Evolutionary conservation across 768 basidiomycete species (phyloP).

Genomic region (Xanthoconium stramineum): DNA sequence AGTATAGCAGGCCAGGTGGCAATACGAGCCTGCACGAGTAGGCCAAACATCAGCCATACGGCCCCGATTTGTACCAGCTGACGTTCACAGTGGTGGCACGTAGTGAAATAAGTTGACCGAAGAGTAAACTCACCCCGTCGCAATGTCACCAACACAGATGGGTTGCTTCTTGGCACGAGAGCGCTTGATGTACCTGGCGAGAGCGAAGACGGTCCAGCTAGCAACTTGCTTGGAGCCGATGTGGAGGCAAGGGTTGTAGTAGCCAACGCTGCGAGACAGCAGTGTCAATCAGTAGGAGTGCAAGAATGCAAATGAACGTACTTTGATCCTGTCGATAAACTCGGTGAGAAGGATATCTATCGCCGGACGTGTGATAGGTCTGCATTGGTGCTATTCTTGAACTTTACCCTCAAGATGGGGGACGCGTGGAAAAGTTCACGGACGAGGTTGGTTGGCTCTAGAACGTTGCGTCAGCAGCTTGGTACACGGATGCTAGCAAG

Average conservation of each 20-base stretch:
- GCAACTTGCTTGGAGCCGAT: constrained; percentile 30
- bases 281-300: not conserved
- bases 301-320: constrained; percentile 25
- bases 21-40: constrained; percentile 15
- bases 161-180: constrained; percentile 32
- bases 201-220: constrained; percentile 31
- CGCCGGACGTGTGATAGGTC: constrained; percentile 68
- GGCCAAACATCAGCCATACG: not conserved
- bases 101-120: constrained; percentile 1
- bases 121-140: constrained; percentile 33
- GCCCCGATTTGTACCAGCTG: constrained; percentile 2
- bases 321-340: constrained; percentile 81
- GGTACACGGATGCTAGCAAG: constrained; percentile 63
- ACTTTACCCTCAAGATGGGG: constrained; percentile 79
- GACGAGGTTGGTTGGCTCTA: constrained; percentile 69
- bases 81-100: constrained; percentile 9
- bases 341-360: constrained; percentile 79
- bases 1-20: constrained; percentile 11
- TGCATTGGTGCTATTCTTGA: constrained; percentile 75
- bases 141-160: constrained; percentile 31
- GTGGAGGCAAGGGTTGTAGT: too few species aligned
- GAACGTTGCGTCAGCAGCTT: not conserved
- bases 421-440: constrained; percentile 77
- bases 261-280: constrained; percentile 34
- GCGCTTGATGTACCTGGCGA: constrained; percentile 36